These are phyloP conservation scores for Phytophthora pseudosyringae DNA, from an alignment of 352 stramenopile genomes.

Conservation along the genomic window DNA sequence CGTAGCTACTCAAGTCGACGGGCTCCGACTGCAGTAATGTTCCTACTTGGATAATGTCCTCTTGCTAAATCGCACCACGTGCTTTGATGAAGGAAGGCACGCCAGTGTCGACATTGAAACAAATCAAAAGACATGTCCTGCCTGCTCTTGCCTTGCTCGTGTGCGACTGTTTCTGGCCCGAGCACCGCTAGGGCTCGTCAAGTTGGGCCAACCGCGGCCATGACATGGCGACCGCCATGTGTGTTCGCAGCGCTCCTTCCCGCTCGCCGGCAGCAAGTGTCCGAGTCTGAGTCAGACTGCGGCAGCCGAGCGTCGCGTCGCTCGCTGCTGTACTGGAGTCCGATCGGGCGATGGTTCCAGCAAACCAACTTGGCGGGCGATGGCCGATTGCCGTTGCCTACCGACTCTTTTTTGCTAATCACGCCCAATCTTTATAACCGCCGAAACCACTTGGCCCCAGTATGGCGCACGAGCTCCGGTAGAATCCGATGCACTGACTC, in stretches of 20 bases:
- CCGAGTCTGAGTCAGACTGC: too few relatives aligned
- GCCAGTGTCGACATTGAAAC: neutral
- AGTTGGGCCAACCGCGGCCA: neutral
- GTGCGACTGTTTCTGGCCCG: constrained; percentile 3
- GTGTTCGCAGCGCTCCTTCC: constrained; percentile 16
- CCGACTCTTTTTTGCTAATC: constrained; percentile 17
- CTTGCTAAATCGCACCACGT: too few relatives aligned
- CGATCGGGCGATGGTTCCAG: constrained; percentile 11
- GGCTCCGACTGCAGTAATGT: neutral
- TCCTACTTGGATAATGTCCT: too few relatives aligned
- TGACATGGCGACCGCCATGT: constrained; percentile 20
- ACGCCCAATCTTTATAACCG: constrained; percentile 9
- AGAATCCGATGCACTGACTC: constrained; percentile 24
- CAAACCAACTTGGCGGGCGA: constrained; percentile 1
- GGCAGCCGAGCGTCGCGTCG: constrained; percentile 3
- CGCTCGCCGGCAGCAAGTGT: neutral
- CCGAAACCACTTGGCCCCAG: constrained; percentile 17
- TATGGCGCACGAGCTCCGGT: constrained; percentile 13
- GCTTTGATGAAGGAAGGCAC: too few relatives aligned
- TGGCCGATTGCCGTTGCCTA: constrained; percentile 5
- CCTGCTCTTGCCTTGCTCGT: too few relatives aligned
- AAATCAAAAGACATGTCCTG: neutral
- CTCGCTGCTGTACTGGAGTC: neutral
- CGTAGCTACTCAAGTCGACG: neutral
- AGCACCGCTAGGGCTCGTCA: too few relatives aligned